A percentile compares a stretch with the other conserved stretches of the same genome.
Conservation (phyloP, 805 yeast genomes). For the Cyberlindnera samutprakarnensis region DNA sequence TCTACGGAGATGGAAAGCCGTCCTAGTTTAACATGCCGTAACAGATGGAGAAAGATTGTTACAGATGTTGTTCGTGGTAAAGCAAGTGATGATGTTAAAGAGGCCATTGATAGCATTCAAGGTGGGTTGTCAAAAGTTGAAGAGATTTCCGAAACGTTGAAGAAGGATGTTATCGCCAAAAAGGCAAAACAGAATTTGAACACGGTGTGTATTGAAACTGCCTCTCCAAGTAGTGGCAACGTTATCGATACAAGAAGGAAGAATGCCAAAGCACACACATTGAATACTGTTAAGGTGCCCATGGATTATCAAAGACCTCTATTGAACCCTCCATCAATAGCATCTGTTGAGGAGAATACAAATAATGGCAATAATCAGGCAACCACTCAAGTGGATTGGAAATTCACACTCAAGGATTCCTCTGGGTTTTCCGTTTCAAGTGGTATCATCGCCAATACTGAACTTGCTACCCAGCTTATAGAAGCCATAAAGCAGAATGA, state of each 20-base stretch:
- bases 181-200: background rate
- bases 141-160: slow-evolving; percentile 18
- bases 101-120: slow-evolving; percentile 51
- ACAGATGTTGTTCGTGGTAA: slow-evolving; percentile 65
- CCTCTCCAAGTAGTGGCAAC: background rate
- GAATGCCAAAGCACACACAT: background rate
- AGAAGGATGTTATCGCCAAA: slow-evolving; percentile 4
- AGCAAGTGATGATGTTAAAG: slow-evolving; percentile 46
- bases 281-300: background rate
- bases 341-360: background rate
- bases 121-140: slow-evolving; percentile 24
- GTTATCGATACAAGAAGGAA: background rate
- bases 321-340: background rate
- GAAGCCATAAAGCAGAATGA: slow-evolving; percentile 52
- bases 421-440: slow-evolving; percentile 36
- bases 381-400: slow-evolving; percentile 49
- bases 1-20: slow-evolving; percentile 65
- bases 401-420: slow-evolving; percentile 42
- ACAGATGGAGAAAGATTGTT: slow-evolving; percentile 84
- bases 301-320: background rate
- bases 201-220: background rate
- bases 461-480: slow-evolving; percentile 48
- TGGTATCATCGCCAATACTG: slow-evolving; percentile 47
- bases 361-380: background rate
- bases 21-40: slow-evolving; percentile 85